Conservation (phyloP, 2,329 filamentous ascomycete species). For the Botrytis paeoniae region DNA sequence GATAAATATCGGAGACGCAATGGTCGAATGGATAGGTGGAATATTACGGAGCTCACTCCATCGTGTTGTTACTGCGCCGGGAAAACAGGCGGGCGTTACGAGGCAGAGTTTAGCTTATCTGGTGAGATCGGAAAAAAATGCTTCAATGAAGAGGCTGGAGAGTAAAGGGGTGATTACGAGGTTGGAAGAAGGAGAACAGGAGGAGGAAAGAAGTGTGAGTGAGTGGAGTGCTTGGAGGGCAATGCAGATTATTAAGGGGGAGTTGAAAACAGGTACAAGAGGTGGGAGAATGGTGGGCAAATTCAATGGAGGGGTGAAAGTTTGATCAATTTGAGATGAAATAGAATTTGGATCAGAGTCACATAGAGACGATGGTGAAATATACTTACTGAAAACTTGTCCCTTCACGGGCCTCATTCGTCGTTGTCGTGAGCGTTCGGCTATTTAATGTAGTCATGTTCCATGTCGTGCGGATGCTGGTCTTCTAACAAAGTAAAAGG, state of each 20-base stretch:
- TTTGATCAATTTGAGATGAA: not conserved
- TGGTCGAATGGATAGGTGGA: not conserved
- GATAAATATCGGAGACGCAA: not conserved
- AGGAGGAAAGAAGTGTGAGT: not conserved
- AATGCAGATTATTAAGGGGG: no score
- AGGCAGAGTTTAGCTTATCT: not conserved
- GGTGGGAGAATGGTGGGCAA: not conserved
- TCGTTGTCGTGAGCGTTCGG: not conserved
- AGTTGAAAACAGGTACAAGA: not conserved
- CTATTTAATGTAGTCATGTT: not conserved
- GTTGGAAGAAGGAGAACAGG: not conserved
- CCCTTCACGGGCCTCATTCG: not conserved
- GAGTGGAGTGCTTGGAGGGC: not conserved
- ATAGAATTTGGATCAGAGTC: not conserved
- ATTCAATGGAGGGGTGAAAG: not conserved
- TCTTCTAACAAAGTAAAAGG: not conserved
- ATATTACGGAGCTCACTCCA: not conserved
- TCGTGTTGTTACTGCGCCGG: not conserved
- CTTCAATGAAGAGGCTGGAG: not conserved
- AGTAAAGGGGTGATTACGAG: not conserved
- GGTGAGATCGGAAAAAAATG: not conserved
- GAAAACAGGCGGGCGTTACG: not conserved
- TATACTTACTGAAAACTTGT: not conserved
- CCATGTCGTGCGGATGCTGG: not conserved
- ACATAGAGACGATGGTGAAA: not conserved